Evolutionary conservation across 2,329 filamentous ascomycete genomes (phyloP).

Genomic region (Fonsecaea monophora): DNA sequence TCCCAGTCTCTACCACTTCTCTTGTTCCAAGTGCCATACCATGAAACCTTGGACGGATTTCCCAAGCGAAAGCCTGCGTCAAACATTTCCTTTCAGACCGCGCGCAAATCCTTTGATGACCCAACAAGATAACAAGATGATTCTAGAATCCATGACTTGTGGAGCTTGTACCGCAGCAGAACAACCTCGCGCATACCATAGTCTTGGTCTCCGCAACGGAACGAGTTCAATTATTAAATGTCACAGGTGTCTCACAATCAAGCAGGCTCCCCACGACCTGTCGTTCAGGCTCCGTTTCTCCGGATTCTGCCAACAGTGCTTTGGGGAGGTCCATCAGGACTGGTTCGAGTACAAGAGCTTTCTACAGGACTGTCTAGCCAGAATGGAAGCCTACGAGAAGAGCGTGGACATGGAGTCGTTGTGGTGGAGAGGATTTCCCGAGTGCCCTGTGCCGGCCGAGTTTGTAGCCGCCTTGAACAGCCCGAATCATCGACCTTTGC

Average conservation of each 20-base stretch:
- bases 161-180: neutral
- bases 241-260: neutral
- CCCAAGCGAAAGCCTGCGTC: neutral
- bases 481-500: neutral
- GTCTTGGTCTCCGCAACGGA: neutral
- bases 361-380: neutral
- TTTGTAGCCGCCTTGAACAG: neutral
- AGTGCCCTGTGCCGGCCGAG: neutral
- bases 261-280: neutral
- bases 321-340: neutral
- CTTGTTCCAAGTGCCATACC: constrained; percentile 10
- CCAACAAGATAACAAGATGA: neutral
- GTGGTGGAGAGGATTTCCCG: neutral
- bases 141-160: neutral
- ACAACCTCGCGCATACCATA: neutral
- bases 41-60: neutral
- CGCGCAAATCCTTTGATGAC: neutral
- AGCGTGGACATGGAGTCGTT: neutral
- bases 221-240: neutral
- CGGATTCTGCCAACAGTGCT: constrained; percentile 6
- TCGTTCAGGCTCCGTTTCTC: constrained; percentile 1
- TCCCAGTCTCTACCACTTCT: neutral
- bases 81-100: neutral
- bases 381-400: neutral
- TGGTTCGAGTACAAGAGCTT: constrained; percentile 13